Evolutionary conservation across 305 asterid species (phyloP).

Genomic region (Andrographis paniculata): DNA sequence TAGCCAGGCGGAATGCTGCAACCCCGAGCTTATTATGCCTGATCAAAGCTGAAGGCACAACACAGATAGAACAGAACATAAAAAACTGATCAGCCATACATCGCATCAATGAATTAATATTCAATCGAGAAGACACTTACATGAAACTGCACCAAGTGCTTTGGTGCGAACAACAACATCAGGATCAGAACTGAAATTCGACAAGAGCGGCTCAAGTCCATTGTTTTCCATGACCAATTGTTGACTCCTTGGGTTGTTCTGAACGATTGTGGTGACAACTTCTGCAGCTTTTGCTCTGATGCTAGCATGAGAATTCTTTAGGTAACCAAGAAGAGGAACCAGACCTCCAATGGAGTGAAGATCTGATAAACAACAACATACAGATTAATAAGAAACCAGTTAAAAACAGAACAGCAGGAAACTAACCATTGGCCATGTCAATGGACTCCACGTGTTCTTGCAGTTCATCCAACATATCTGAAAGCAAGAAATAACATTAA

Average conservation of each 20-base stretch:
- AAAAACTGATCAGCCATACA: not conserved
- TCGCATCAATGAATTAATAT: no score
- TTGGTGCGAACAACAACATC: slow-evolving; percentile 70
- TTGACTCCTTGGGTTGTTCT: slow-evolving; percentile 49
- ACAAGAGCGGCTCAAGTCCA: slow-evolving; percentile 66
- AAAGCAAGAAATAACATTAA: slow-evolving; percentile 4
- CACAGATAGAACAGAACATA: not conserved
- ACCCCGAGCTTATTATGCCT: slow-evolving; percentile 71
- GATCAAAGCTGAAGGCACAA: slow-evolving; percentile 52
- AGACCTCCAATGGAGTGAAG: slow-evolving; percentile 83
- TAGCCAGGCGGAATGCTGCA: slow-evolving; percentile 74
- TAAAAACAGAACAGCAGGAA: not conserved
- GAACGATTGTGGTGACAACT: slow-evolving; percentile 35
- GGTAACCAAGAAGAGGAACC: slow-evolving; percentile 62
- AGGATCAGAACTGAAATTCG: slow-evolving; percentile 64
- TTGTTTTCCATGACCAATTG: slow-evolving; percentile 82
- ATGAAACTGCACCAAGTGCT: slow-evolving; percentile 88
- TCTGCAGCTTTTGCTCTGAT: slow-evolving; percentile 90
- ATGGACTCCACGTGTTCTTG: slow-evolving; percentile 89
- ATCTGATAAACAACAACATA: slow-evolving; percentile 32
- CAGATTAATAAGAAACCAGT: slow-evolving; percentile 5
- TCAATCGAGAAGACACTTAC: no score
- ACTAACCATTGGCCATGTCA: slow-evolving; percentile 91
- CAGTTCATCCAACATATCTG: slow-evolving; percentile 83
- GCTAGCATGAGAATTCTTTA: slow-evolving; percentile 61